phyloP scores from a whole-genome alignment of 2,329 filamentous ascomycete species.

The Ceratocystis destructans region DNA sequence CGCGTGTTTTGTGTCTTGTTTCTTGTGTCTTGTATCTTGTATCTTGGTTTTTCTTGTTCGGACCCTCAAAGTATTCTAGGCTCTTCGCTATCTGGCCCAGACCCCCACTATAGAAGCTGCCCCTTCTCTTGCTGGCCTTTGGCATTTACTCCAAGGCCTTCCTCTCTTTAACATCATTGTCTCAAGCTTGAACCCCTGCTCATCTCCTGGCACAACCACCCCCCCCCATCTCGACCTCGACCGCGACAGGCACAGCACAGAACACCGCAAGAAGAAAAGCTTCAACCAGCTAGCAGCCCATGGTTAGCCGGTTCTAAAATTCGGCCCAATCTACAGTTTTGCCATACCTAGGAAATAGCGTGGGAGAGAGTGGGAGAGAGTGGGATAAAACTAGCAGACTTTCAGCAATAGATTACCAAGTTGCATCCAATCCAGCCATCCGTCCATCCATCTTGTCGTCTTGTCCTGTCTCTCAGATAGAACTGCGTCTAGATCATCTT shows the following conservation, averaged over 20 bases:
- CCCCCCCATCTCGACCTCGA: not conserved
- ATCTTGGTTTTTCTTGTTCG: not conserved
- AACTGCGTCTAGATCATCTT: not conserved
- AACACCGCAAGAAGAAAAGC: not conserved
- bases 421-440: not conserved
- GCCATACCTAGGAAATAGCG: not conserved
- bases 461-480: not conserved
- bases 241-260: not conserved
- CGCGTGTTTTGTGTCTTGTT: not conserved
- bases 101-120: not conserved
- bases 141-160: not conserved
- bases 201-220: not conserved
- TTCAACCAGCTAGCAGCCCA: not conserved
- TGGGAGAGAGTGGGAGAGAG: too few species aligned
- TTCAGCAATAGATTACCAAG: too few species aligned
- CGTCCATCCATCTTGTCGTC: not conserved
- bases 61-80: not conserved
- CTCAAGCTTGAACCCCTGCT: slow-evolving; percentile 3
- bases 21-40: not conserved
- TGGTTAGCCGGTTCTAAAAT: not conserved
- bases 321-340: not conserved
- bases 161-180: not conserved
- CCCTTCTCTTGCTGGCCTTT: slow-evolving; percentile 5
- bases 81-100: not conserved
- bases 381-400: too few species aligned